Evolutionary conservation across 345 rosid species (phyloP), one percentile per base, ranked within the genome.

Genomic region (Punica granatum): DNA sequence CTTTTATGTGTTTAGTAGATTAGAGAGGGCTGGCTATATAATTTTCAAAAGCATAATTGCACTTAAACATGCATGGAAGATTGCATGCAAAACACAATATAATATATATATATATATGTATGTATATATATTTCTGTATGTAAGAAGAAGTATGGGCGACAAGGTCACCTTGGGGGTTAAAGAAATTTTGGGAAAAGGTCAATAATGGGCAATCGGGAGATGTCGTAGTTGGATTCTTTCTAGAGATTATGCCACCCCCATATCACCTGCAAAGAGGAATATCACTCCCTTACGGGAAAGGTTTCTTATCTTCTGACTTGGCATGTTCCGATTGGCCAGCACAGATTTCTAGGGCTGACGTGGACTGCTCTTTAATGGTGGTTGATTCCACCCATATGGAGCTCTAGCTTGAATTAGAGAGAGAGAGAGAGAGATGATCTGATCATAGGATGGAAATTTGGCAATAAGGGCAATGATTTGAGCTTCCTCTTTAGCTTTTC

Each of bases 381-480:
- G 67, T 72, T 62, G 74, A 76, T 49, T 74, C 81, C 90, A 81
- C 84, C 83, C 76, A 90, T 69, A 53, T 73, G 79, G 11, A 66
- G 54, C 41, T 11, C 5, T 37, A 37, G 21, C 21, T 44, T 18
- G 18, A 44, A 3, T 1, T 10, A 16, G 18, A 11, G 61, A 12
- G 19, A 33, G 25, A 30, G 60, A 23, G 30, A 7, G 60, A 28
- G 33, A 26, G 16, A 11, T 15, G 61, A 30, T 82, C 34, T 36
- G 86, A 84, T 81, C 67, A 56, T 56, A 28, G n/a, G 58, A 56
- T 15, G 61, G 26, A 12, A 33, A 26, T 10, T 25, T 28, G 61
- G 34, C 34, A 56, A 56, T 26, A 25, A 26, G 60, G 34, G 33
- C 15, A 54, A 54, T 54, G 60, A 54, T 56, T 56, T 56, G 61